Evolutionary conservation across 495 filamentous ascomycete species (phyloP), one percentile per base, ranked within the genome.

Genomic region (Tuber calosporum): DNA sequence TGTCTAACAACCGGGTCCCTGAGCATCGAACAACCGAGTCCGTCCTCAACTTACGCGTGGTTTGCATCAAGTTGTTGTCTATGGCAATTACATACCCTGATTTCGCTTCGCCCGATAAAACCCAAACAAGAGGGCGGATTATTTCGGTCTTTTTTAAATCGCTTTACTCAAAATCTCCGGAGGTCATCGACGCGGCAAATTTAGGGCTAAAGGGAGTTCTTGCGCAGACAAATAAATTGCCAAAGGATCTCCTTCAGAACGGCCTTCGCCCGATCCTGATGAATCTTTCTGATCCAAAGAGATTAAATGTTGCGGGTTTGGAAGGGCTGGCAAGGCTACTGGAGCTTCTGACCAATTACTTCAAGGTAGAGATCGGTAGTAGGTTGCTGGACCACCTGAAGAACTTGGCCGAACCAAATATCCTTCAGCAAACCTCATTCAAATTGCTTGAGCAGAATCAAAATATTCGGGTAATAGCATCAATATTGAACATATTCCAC

Each of bases 111-210:
- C 89, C 90, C 4, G 79, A 81, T 15, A 82, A 81, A 62, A 73
- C 79, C 15, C 71, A 76, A 19, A 95, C 90, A 42, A 86, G 94
- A 70, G 87, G 88, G 39, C 90, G 93, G 68, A 94, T 97, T 70
- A 96, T 99, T 34, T 90, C 92, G 1, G 91, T 97, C 9, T 98
- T 98, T 85, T 99, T 99, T 87, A 97, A 97, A 78, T 96, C 91
- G 26, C 85, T 99, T 1, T 98, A 98, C 82, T 96, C 92, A 7
- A 90, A 93, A 77, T 93, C 93, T 26, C 87, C 90, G 19, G 92
- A 94, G 67, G 95, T 97, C 11, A 96, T 97, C 69, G 93, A 96
- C 73, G 94, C 96, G 40, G 96, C 96, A 3, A 97, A 97, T 80
- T 89, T 90, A 68, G 93, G 93, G 40, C 83, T 99, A 67, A 90